Evolutionary conservation across 768 basidiomycete genomes (phyloP).

Genomic region (Trametes maxima): DNA sequence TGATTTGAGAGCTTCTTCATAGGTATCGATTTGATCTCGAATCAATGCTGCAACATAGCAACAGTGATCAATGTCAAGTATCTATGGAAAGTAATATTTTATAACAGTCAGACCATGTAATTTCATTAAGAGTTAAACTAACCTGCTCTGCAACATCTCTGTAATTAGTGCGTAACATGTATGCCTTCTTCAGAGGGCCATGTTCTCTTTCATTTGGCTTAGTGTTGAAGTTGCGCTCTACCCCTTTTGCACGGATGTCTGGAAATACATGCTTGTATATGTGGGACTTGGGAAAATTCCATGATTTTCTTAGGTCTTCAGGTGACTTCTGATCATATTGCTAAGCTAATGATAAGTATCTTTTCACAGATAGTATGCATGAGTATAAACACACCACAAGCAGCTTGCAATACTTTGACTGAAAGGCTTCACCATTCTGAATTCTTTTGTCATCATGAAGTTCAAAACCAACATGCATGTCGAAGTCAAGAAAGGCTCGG

Average conservation of each 20-base stretch:
- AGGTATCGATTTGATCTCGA: neutral
- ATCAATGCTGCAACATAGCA: neutral
- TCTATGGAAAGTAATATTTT: neutral
- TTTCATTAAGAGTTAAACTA: neutral
- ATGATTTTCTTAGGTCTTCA: slow-evolving; percentile 1
- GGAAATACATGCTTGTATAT: neutral
- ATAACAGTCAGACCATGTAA: no score
- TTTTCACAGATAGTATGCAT: no score
- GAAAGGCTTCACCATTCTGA: no score
- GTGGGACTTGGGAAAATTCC: slow-evolving; percentile 22
- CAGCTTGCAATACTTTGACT: no score
- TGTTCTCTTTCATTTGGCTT: slow-evolving; percentile 21
- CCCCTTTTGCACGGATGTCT: slow-evolving; percentile 21
- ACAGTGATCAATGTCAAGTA: neutral
- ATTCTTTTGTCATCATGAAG: no score
- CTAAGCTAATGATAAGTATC: no score
- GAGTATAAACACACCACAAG: no score
- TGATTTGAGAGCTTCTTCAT: neutral
- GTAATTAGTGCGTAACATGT: neutral
- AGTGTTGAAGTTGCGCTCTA: slow-evolving; percentile 13
- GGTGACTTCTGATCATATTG: no score
- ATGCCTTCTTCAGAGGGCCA: slow-evolving; percentile 11
- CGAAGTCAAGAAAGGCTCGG: neutral
- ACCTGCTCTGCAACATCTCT: slow-evolving; percentile 6
- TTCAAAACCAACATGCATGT: slow-evolving; percentile 1